phyloP scores from a whole-genome alignment of 441 rosid genomes.

The Pelargonium hybrid region DNA sequence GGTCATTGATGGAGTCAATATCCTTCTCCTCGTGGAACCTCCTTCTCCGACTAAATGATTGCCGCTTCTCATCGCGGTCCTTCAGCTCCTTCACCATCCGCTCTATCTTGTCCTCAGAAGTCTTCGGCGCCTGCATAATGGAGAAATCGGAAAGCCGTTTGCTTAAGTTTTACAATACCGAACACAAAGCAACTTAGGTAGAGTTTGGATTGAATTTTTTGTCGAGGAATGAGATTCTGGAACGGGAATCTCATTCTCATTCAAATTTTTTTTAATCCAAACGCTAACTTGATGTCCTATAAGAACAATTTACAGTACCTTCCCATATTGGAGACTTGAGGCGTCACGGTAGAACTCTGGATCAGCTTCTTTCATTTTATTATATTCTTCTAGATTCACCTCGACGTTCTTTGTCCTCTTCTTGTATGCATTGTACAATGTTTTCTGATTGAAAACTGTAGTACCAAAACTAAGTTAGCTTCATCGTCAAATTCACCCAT shows the following conservation, averaged over 20 bases:
- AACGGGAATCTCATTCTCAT: no score
- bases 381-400: constrained; percentile 69
- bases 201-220: no score
- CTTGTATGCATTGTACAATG: constrained; percentile 76
- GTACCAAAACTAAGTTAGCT: constrained; percentile 14
- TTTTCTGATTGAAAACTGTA: constrained; percentile 80
- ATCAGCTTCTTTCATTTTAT: constrained; percentile 88
- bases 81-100: constrained; percentile 74
- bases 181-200: no score
- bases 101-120: constrained; percentile 63
- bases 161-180: not conserved
- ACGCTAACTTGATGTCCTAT: not conserved
- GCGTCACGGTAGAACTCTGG: constrained; percentile 97
- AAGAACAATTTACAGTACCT: constrained; percentile 34
- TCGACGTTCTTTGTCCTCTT: constrained; percentile 65
- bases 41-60: constrained; percentile 76
- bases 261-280: no score
- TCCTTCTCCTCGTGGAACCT: constrained; percentile 85
- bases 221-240: no score
- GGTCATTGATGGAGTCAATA: constrained; percentile 87
- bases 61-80: constrained; percentile 61
- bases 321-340: constrained; percentile 86
- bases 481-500: not conserved
- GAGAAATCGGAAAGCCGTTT: constrained; percentile 2
- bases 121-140: constrained; percentile 59